Evolutionary conservation across 169 alveolate species (phyloP).

Genomic region (Plasmodium chabaudi): DNA sequence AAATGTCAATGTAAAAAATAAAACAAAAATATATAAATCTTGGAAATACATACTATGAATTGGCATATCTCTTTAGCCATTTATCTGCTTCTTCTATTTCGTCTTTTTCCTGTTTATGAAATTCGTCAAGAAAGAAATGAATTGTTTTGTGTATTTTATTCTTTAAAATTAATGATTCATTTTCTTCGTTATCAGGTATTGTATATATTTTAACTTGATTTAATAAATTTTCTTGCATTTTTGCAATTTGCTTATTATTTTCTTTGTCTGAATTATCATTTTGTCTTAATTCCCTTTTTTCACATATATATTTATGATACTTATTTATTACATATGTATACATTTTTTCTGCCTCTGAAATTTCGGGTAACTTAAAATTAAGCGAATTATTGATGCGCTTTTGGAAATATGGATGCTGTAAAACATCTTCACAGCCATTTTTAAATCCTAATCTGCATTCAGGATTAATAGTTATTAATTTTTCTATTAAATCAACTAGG

Average conservation of each 20-base stretch:
- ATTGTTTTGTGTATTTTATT: slow-evolving; percentile 38
- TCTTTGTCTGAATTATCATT: slow-evolving; percentile 27
- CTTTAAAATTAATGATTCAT: slow-evolving; percentile 46
- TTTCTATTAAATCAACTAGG: slow-evolving; percentile 82
- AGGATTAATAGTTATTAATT: slow-evolving; percentile 78
- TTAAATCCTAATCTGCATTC: slow-evolving; percentile 81
- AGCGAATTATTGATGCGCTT: slow-evolving; percentile 49
- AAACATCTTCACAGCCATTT: slow-evolving; percentile 66
- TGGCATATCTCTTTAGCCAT: slow-evolving; percentile 54
- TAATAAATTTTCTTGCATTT: slow-evolving; percentile 22
- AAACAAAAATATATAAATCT: not conserved
- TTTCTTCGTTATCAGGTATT: slow-evolving; percentile 12
- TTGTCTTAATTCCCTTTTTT: slow-evolving; percentile 54
- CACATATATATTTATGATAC: slow-evolving; percentile 51
- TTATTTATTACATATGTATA: slow-evolving; percentile 51
- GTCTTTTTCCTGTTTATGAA: slow-evolving; percentile 44
- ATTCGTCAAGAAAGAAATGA: slow-evolving; percentile 47
- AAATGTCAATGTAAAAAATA: not conserved
- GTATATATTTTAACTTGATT: slow-evolving; percentile 40
- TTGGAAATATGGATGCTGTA: slow-evolving; percentile 77
- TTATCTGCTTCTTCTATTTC: slow-evolving; percentile 74
- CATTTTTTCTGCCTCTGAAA: slow-evolving; percentile 42
- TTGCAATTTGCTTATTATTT: slow-evolving; percentile 23
- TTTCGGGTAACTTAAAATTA: slow-evolving; percentile 43
- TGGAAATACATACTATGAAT: slow-evolving; percentile 19